phyloP scores from a whole-genome alignment of 2,329 filamentous ascomycete species.

The Penicillium expansum region DNA sequence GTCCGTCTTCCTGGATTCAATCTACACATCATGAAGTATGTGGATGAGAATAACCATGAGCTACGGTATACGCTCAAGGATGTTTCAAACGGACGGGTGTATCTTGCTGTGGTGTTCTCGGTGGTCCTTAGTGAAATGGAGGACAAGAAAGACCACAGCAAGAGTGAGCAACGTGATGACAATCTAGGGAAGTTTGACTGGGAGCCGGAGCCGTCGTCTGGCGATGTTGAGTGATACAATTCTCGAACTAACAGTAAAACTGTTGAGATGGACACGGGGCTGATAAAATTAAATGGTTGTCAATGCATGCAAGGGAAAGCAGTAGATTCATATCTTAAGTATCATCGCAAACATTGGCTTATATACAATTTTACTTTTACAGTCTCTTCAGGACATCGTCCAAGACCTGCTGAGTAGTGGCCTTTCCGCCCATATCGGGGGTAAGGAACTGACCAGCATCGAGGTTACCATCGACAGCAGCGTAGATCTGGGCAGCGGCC shows the following conservation, averaged over 20 bases:
- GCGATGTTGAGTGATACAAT: constrained; percentile 22
- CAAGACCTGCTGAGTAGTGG: constrained; percentile 81
- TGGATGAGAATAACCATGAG: constrained; percentile 70
- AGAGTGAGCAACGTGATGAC: not conserved
- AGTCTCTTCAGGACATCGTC: constrained; percentile 81
- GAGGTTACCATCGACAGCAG: constrained; percentile 85
- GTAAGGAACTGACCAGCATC: constrained; percentile 78
- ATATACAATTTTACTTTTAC: constrained; percentile 47
- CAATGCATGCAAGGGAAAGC: not conserved
- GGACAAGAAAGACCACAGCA: constrained; percentile 16
- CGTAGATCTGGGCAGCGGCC: constrained; percentile 86
- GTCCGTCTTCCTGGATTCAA: constrained; percentile 39
- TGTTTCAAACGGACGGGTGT: constrained; percentile 66
- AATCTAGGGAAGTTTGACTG: constrained; percentile 26
- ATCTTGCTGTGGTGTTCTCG: constrained; percentile 79
- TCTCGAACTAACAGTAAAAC: not conserved
- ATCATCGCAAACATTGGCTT: constrained; percentile 4
- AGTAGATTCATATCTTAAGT: constrained; percentile 5
- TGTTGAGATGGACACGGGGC: not conserved
- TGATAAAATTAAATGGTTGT: not conserved
- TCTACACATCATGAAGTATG: constrained; percentile 38
- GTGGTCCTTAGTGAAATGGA: constrained; percentile 53
- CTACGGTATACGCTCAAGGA: constrained; percentile 93
- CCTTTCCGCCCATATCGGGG: constrained; percentile 85
- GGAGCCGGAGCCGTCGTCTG: constrained; percentile 18